Evolutionary conservation across 1,139 yeast species (phyloP).

Genomic region (Geotrichum macrosporum): DNA sequence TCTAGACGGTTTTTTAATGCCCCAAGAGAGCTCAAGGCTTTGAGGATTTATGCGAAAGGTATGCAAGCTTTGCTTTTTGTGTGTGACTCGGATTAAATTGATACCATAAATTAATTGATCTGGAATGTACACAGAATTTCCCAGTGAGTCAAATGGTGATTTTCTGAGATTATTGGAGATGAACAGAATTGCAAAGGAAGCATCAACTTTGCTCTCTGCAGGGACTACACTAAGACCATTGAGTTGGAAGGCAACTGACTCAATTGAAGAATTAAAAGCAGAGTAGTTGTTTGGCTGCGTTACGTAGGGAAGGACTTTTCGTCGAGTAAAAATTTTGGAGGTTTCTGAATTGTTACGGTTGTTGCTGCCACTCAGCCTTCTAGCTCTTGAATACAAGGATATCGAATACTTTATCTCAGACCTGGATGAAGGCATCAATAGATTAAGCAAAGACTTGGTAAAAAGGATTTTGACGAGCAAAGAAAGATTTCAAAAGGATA

Average conservation of each 20-base stretch:
- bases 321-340: neutral
- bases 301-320: neutral
- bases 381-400: neutral
- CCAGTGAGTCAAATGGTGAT: neutral
- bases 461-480: no score
- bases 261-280: neutral
- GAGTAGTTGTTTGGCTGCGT: neutral
- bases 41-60: slow-evolving; percentile 44
- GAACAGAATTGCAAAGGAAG: neutral
- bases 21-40: slow-evolving; percentile 51
- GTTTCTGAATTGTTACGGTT: neutral
- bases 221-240: neutral
- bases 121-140: slow-evolving; percentile 6
- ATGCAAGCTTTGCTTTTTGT: slow-evolving; percentile 58
- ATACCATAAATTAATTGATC: slow-evolving; percentile 34
- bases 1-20: slow-evolving; percentile 44
- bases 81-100: slow-evolving; percentile 58
- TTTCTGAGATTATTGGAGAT: neutral
- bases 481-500: no score
- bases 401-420: neutral
- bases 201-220: neutral
- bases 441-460: neutral
- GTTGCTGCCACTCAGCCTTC: neutral
- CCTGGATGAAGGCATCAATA: neutral
- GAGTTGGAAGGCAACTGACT: neutral